Evolutionary conservation across 169 alveolate species (phyloP).

Genomic region (Cryptosporidium meleagridis): DNA sequence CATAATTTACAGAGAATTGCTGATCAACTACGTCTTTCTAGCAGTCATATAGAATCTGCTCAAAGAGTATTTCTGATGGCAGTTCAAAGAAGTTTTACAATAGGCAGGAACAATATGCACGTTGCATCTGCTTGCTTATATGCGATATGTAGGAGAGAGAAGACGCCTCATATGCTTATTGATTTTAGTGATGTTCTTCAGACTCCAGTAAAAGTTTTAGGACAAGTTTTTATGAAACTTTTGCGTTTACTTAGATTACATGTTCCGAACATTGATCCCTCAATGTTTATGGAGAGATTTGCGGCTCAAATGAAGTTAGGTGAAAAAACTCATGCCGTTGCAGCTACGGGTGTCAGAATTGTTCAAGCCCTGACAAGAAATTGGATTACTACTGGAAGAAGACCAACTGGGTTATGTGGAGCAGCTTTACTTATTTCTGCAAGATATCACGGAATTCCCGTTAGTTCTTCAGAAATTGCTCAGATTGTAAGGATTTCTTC

Average conservation of each 20-base stretch:
- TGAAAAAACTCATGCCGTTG: conserved; percentile 91
- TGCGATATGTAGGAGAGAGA: conserved; percentile 93
- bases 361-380: conserved; percentile 96
- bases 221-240: conserved; percentile 90
- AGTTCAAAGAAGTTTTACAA: conserved; percentile 92
- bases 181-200: conserved; percentile 94
- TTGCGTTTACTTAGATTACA: conserved; percentile 88
- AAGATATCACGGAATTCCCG: conserved; percentile 92
- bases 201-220: conserved; percentile 90
- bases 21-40: conserved; percentile 85
- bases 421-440: conserved; percentile 98
- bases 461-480: conserved; percentile 90
- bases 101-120: conserved; percentile 92
- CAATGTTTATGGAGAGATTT: conserved; percentile 94
- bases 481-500: conserved; percentile 93
- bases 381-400: conserved; percentile 98
- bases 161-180: conserved; percentile 92
- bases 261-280: conserved; percentile 96
- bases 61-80: conserved; percentile 92
- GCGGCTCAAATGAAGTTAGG: conserved; percentile 93
- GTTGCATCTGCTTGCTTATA: conserved; percentile 95
- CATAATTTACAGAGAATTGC: conserved; percentile 88
- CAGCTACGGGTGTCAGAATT: conserved; percentile 94
- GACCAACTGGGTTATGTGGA: conserved; percentile 99
- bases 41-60: conserved; percentile 89